Conservation (phyloP, 169 alveolate genomes). For the Cryptosporidium viatorum region DNA sequence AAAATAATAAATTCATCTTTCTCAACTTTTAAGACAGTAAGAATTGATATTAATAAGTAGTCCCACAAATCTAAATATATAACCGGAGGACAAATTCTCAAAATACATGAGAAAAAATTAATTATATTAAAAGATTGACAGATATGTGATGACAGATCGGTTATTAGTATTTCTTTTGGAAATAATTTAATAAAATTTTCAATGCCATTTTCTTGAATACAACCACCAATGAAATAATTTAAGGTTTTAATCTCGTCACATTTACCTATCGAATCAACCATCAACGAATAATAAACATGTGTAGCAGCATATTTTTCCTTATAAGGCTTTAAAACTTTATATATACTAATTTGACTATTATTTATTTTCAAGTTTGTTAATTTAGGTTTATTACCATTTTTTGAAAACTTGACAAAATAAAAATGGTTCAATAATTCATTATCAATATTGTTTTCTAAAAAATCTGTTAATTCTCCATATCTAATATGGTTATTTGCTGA, state of each 20-base stretch:
- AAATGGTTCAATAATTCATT: background rate
- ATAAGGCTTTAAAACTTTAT: constrained; percentile 52
- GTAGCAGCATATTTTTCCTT: background rate
- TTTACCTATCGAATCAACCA: constrained; percentile 8
- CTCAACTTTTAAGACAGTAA: background rate
- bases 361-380: background rate
- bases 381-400: background rate
- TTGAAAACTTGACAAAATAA: constrained; percentile 36
- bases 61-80: constrained; percentile 28
- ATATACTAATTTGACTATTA: constrained; percentile 6
- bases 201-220: constrained; percentile 35
- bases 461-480: constrained; percentile 25
- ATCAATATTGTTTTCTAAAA: background rate
- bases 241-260: constrained; percentile 19
- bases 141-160: background rate
- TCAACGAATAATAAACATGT: constrained; percentile 8
- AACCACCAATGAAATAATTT: constrained; percentile 54
- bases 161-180: constrained; percentile 23
- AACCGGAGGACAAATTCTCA: constrained; percentile 27
- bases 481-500: background rate
- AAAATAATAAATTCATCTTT: background rate
- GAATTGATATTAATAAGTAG: constrained; percentile 12
- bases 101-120: constrained; percentile 9
- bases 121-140: background rate
- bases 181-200: constrained; percentile 6